Base-by-base conservation (phyloP, 2,329 filamentous ascomycete species). In the Xylariaceae sp. region DNA sequence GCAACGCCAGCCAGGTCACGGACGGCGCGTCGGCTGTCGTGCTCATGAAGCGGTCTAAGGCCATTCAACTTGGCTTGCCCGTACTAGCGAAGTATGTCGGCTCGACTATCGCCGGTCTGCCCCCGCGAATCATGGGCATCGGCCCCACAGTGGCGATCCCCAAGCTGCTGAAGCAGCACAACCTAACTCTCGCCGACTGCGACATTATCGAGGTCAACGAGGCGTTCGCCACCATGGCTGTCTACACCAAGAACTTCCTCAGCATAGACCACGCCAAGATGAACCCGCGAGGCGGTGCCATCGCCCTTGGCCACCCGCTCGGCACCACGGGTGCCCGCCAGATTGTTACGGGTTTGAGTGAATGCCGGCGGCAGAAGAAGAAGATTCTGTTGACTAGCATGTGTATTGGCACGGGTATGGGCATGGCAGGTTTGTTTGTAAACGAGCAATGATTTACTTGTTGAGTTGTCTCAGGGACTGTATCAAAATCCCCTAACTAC, bases 101-200 rank as follows among this genome's bases (percentile, higher is more conserved):
- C 58, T 87, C 91, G 45, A 95, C 91, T 10, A 84, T 95, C 34
- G 87, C 91, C 32, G 93, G 93, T 58, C 80, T 97, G 5, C 82
- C 93, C 1, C 93, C 93, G 5, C 80, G 93, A 54, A 90, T 98
- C 71, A 98, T 98, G 93, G 93, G 92, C 54, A 95, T 97, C 56
- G 88, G 88, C 44, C 88, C 88, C 27, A 82, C 82, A 35, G 68
- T 85, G 27, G 82, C 80, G 48, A 85, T 86, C 53, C 82, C 82
- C 53, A 98, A 98, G 80, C 82, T 98, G 22, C 79, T 98, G 37
- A 70, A 70, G 62, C 85, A 93, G 72, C 83, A 85, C 77, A 82
- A 85, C 68, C 70, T 98, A 50, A 80, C 77, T 20, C 73, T 95
- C 43, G 79, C 85, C 48, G 93, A 97, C 59, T 80, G 93, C 51